Base-by-base conservation (phyloP, 2,329 filamentous ascomycete species). In the Colletotrichum sp. region DNA sequence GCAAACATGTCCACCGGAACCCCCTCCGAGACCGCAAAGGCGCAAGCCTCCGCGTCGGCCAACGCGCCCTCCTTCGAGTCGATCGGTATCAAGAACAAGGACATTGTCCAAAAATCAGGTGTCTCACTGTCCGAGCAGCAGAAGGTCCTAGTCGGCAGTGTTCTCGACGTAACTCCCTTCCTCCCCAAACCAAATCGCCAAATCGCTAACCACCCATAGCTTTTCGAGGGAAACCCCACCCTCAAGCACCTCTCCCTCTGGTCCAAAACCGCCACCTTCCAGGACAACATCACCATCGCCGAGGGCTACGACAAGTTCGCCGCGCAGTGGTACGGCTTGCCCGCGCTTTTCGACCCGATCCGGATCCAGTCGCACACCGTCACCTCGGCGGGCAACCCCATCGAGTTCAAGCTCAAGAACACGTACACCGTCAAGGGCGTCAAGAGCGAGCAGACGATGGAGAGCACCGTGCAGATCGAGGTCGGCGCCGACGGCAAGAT, bases 191-290 rank as follows among this genome's bases (percentile, higher is more conserved):
- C 34, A 7, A 14, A 36, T 34, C 13, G 3, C 32, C 13, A 14
- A 34, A 14, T 14, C 13, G 3, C 18, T 48, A 48, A 48, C 43
- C 43, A 21, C 18, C 9, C 26, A 26, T 26, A 28, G 87, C 88
- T 93, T 64, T 93, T 93, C 80, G 89, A 90, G 39, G 91, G 91
- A 61, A 86, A 88, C 21, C 90, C 91, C 0, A 90, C 90, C 3
- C 86, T 92, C 4, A 86, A 87, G 55, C 92, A 93, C 80, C 87
- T 93, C 61, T 83, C 86, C 16, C 86, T 93, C 28, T 93, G 92
- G 92, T 85, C 85, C 65, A 90, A 90, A 74, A 86, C 90, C 48
- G 92, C 87, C 9, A 87, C 85, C 1, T 93, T 93, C 81, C 82
- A 87, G 34, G 92, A 93, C 80, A 90, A 90, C 6, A 83, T 93